Conservation (phyloP, 2,329 filamentous ascomycete genomes). For the Stagonosporopsis vannaccii region DNA sequence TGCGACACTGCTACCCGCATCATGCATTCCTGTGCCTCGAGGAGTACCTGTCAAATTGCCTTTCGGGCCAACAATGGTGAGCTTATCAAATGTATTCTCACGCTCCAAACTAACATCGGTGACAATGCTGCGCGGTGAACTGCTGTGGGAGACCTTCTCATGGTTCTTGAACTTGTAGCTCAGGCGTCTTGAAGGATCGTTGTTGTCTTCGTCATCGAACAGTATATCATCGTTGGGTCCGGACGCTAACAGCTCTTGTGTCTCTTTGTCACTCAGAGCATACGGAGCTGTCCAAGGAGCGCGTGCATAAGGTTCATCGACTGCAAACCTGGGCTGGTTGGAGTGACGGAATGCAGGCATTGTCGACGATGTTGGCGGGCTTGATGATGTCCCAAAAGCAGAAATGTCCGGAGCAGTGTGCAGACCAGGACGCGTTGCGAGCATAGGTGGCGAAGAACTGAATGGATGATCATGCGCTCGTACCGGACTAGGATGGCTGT, state of each 20-base stretch:
- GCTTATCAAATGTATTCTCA: constrained; percentile 47
- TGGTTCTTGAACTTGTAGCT: constrained; percentile 8
- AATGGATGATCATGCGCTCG: constrained; percentile 35
- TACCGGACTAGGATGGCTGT: constrained; percentile 37
- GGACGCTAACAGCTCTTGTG: constrained; percentile 43
- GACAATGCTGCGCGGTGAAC: constrained; percentile 8
- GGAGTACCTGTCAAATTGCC: constrained; percentile 49
- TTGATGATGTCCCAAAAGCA: constrained; percentile 15
- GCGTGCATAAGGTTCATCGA: constrained; percentile 24
- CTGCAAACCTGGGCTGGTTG: not conserved
- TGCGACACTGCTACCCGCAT: constrained; percentile 50
- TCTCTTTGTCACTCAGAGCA: constrained; percentile 43
- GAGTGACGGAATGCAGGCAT: constrained; percentile 24
- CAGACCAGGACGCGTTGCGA: constrained; percentile 18
- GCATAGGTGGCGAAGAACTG: constrained; percentile 38
- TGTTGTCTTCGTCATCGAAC: constrained; percentile 26
- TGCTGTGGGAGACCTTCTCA: not conserved
- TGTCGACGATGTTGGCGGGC: constrained; percentile 27
- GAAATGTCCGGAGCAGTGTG: constrained; percentile 18
- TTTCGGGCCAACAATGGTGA: constrained; percentile 43
- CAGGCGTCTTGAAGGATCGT: not conserved
- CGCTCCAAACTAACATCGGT: constrained; percentile 23
- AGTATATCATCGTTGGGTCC: constrained; percentile 48
- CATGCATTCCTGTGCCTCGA: constrained; percentile 44
- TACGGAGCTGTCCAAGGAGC: constrained; percentile 32